These are phyloP conservation scores for Calonectria leucothoes DNA, from an alignment of 2,329 filamentous ascomycete genomes.

Conservation along the genomic window DNA sequence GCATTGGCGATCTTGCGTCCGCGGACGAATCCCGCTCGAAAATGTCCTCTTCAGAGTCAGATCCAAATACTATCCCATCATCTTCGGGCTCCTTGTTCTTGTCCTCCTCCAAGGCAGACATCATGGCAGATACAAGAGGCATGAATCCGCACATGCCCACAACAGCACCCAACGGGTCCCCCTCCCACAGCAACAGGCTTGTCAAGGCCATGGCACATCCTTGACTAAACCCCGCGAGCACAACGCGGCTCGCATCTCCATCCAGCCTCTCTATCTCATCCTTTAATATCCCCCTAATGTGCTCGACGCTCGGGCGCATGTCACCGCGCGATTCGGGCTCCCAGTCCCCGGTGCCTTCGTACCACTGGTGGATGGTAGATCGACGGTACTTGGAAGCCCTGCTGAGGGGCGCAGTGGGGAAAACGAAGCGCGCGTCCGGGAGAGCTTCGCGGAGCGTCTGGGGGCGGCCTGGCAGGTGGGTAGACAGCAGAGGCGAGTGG, in stretches of 20 bases:
- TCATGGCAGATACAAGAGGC: slow-evolving; percentile 51
- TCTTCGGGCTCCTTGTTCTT: not conserved
- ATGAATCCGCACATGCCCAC: slow-evolving; percentile 60
- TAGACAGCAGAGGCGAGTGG: slow-evolving; percentile 50
- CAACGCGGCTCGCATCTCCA: slow-evolving; percentile 51
- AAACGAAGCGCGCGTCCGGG: slow-evolving; percentile 60
- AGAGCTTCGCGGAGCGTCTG: slow-evolving; percentile 48
- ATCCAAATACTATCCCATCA: slow-evolving; percentile 12
- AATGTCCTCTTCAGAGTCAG: slow-evolving; percentile 25
- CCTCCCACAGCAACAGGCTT: slow-evolving; percentile 57
- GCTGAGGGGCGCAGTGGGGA: slow-evolving; percentile 58
- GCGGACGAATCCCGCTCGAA: slow-evolving; percentile 30
- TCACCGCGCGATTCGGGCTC: slow-evolving; percentile 45
- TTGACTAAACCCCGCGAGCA: slow-evolving; percentile 65
- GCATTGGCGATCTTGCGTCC: slow-evolving; percentile 27
- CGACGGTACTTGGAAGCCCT: slow-evolving; percentile 48
- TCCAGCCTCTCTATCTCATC: slow-evolving; percentile 49
- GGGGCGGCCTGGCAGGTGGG: not conserved
- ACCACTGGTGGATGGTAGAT: slow-evolving; percentile 49
- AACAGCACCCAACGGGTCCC: slow-evolving; percentile 49
- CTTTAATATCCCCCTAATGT: slow-evolving; percentile 52
- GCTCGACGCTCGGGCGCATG: slow-evolving; percentile 54
- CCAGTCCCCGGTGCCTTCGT: slow-evolving; percentile 50
- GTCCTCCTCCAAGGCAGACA: slow-evolving; percentile 27
- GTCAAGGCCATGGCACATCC: slow-evolving; percentile 61